Percentiles rank a stretch among this genome's conserved stretches.
phyloP scores from a whole-genome alignment of 2,329 filamentous ascomycete species.

The Pestalotiopsis sp. region DNA sequence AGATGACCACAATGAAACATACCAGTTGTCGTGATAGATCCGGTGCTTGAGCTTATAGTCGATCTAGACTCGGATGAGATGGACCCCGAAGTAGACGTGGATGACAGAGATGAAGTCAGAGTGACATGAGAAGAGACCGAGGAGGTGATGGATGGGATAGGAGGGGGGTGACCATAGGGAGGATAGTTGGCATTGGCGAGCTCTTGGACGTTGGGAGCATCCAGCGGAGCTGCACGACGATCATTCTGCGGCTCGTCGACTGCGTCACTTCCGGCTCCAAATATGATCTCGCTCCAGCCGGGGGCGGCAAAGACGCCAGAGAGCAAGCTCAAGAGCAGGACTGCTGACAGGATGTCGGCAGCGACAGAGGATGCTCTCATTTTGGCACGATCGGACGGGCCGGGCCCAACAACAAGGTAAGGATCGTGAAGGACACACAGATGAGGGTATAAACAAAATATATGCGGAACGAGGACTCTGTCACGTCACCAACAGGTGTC shows the following conservation, averaged over 20 bases:
- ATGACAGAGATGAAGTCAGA: background rate
- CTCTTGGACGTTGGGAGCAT: constrained; percentile 6
- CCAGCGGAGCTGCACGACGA: constrained; percentile 8
- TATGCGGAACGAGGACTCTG: background rate
- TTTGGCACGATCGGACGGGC: constrained; percentile 16
- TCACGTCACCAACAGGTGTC: background rate
- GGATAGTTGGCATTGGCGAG: constrained; percentile 12
- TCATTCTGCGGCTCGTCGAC: constrained; percentile 5
- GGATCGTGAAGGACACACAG: background rate
- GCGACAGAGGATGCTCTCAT: constrained; percentile 41
- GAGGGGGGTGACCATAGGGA: constrained; percentile 13
- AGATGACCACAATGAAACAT: background rate
- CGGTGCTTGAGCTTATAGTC: background rate
- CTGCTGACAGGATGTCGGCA: constrained; percentile 35
- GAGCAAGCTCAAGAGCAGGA: constrained; percentile 28
- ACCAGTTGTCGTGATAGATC: background rate
- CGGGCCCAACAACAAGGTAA: background rate
- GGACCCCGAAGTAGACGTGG: constrained; percentile 2
- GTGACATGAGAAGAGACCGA: background rate
- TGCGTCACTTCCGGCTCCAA: background rate
- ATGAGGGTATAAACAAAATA: background rate
- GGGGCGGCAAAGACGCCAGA: constrained; percentile 20
- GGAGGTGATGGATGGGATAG: background rate
- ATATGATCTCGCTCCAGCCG: background rate
- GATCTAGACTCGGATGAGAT: background rate